Evolutionary conservation across 768 basidiomycete genomes (phyloP), one percentile per base, ranked within the genome.

Genomic region (Boletus fagicola): DNA sequence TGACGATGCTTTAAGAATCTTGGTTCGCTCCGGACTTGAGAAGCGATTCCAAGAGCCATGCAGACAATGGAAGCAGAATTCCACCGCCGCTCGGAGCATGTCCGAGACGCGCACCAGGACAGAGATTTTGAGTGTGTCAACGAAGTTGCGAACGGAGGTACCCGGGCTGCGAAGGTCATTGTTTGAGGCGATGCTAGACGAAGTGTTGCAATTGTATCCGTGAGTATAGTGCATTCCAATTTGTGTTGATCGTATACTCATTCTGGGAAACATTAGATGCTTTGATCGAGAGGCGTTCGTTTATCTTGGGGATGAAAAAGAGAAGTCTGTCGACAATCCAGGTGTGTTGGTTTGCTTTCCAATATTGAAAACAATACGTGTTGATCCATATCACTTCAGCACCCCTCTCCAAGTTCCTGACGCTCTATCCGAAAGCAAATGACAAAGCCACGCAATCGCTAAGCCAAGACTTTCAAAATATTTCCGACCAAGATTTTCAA

Each of bases 11-110:
- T 4, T 78, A 0, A 56, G 36, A 7, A 68, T 72, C 0, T 60
- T 79, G 6, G 48, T 72, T 22, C 39, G 18, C 15, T 36, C 49
- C 2, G 78, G 76, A 1, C 67, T 78, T 0, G 44, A 55, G 8
- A 64, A 54, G 24, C 69, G 73, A 9, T 76, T 64, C 30, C 63
- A 54, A 2, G 43, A 20, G 1, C 51, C 53, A 8, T 72, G 72
- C 38, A 51, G 42, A 2, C 40, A 58, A 0, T 77, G 72, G 73
- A 60, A 54, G 22, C 55, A 67, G 0, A 57, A 64, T 0, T 51
- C 59, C 2, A 43, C 0, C 1, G 56, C 67, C 3, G 16, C 64
- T 9, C 46, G 9, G 10, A 51, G 4, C 5, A 49, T 10, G 4
- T 59, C 36, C 1, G 20, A 39, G 1, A 3, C 33, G 1, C 7